Base-by-base conservation (phyloP, 1,139 yeast genomes). In the Geotrichum fermentans region DNA sequence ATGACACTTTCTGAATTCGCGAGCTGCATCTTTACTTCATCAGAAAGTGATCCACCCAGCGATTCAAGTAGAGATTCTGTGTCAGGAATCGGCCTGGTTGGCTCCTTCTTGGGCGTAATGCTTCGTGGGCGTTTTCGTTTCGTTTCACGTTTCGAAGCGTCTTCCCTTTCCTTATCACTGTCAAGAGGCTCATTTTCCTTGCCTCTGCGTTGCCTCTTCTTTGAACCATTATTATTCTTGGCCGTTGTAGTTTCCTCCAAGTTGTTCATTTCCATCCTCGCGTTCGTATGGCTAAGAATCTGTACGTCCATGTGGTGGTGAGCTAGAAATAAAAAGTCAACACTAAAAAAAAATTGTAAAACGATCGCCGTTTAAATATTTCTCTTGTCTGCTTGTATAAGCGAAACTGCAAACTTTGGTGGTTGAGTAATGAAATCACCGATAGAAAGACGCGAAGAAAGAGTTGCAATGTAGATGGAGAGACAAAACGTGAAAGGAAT, bases 1-100 rank as follows among this genome's bases (percentile, higher is more conserved):
- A 50, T 50, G 20, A 45, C 28, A 14, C 43, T 47, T 10, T 42
- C 37, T 7, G 50, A 47, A 18, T 28, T 20, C 8, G 43, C 18
- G 5, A 47, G 21, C 26, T 41, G 46, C 7, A 20, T 32, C 10
- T 21, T 36, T 16, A 47, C 6, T 8, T 41, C 50, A 17, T 42
- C 42, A 6, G 50, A 30, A 10, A 47, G 28, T 3, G 46, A 42
- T 17, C 42, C 49, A 11, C 43, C 17, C 7, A 45, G 18, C n/a
- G 49, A 45, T 13, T 39, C 24, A 18, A 46, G 14, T 1, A 46
- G 22, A 2, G 44, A 14, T 14, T 40, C 34, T 1, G 44, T 8
- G 14, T 17, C 40, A 13, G 21, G 26, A 3, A 24, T 30, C 8
- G 43, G 36, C 11, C 28, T 5, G 8, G n/a, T 13, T 4, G 5